phyloP scores from a whole-genome alignment of 441 rosid genomes.

The Jatropha multifida region DNA sequence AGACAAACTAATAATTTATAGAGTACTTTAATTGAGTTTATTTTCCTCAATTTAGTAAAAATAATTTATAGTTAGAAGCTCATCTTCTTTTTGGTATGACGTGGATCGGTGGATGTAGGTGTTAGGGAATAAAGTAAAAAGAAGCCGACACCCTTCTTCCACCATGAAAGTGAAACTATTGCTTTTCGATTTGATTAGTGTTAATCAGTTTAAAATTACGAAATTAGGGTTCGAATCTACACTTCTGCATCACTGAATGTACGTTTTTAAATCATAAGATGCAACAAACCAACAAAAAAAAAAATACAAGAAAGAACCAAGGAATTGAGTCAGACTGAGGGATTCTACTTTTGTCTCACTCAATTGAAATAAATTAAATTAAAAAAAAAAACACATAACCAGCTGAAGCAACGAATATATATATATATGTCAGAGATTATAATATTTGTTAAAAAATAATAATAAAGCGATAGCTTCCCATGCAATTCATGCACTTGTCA shows the following conservation, averaged over 20 bases:
- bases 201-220: background rate
- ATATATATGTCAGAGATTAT: constrained; percentile 23
- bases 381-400: constrained; percentile 37
- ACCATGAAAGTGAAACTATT: constrained; percentile 32
- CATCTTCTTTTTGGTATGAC: background rate
- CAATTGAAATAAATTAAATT: background rate
- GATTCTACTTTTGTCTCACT: constrained; percentile 45
- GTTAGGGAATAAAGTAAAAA: constrained; percentile 46
- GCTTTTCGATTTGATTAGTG: constrained; percentile 14
- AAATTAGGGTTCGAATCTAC: constrained; percentile 27
- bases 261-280: constrained; percentile 18
- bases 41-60: no score
- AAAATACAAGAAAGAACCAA: no score
- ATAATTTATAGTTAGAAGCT: no score
- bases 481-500: constrained; percentile 24
- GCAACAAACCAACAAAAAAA: background rate
- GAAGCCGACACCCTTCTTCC: constrained; percentile 30
- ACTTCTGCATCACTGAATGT: constrained; percentile 19
- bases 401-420: constrained; percentile 66
- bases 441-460: background rate
- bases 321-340: constrained; percentile 19
- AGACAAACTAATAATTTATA: no score
- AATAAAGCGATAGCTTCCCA: constrained; percentile 10
- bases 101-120: constrained; percentile 16
- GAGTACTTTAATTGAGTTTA: no score